These are phyloP conservation scores for Blyttiomyces sp. DNA, from an alignment of 371 early-diverging fungal genomes.

Conservation along the genomic window DNA sequence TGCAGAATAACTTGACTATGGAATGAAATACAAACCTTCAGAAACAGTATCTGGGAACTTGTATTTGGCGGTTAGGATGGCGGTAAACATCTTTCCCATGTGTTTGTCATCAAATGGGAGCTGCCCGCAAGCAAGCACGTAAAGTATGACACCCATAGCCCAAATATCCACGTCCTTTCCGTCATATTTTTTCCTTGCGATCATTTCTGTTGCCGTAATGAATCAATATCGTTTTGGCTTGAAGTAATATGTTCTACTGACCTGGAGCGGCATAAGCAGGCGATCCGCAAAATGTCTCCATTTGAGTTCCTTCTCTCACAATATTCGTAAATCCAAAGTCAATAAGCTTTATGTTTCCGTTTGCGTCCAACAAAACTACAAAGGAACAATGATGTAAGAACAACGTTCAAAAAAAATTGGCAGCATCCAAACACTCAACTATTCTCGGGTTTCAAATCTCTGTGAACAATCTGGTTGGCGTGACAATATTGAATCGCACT, in stretches of 20 bases:
- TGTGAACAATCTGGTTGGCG: conserved; percentile 39
- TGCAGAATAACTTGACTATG: background rate
- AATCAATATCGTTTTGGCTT: too few species aligned
- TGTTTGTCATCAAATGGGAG: conserved; percentile 81
- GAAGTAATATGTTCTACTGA: background rate
- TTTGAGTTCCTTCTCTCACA: conserved; percentile 32
- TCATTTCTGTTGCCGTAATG: conserved; percentile 81
- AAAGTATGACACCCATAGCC: conserved; percentile 87
- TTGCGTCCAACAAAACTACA: conserved; percentile 32
- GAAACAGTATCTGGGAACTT: conserved; percentile 24
- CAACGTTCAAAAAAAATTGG: background rate
- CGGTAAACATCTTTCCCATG: conserved; percentile 43
- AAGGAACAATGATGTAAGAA: background rate
- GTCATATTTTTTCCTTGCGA: conserved; percentile 73
- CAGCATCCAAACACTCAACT: conserved; percentile 12
- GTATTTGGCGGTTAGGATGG: conserved; percentile 44
- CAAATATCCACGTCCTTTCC: conserved; percentile 93
- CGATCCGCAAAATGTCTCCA: conserved; percentile 45
- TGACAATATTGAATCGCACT: conserved; percentile 48
- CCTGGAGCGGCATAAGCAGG: conserved; percentile 75
- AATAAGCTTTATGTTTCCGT: conserved; percentile 32
- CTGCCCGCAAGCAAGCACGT: conserved; percentile 75
- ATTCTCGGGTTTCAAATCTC: conserved; percentile 47
- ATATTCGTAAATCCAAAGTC: conserved; percentile 52
- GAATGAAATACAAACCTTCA: conserved; percentile 12